Base-by-base conservation (phyloP, 2,329 filamentous ascomycete species). In the Penicillium sp. region DNA sequence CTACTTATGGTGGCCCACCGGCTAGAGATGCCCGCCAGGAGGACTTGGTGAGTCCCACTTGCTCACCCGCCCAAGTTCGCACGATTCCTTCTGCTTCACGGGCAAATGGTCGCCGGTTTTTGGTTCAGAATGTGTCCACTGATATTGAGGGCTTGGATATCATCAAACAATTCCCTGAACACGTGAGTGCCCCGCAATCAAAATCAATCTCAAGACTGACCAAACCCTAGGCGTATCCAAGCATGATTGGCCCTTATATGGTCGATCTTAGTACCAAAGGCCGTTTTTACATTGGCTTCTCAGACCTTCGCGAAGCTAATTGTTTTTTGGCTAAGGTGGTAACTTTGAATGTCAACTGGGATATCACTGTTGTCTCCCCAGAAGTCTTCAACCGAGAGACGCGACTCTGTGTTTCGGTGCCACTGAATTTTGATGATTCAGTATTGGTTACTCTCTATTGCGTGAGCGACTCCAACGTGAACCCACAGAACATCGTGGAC, bases 371-470 rank as follows among this genome's bases (percentile, higher is more conserved):
- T 3, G 9, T 50, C 13, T 15, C 33, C 8, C 8, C 15, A 4
- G 37, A 50, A 5, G 40, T 25, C 0, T 53, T 53, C 18, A 23
- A 45, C n/a, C 25, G 28, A 3, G 39, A 33, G 9, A 49, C 40
- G 2, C 15, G 33, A 8, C 5, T 43, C 4, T 10, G 28, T 3
- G 15, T 15, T 7, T 25, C 43, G 1, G 12, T 40, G 29, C 33
- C 47, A 2, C 29, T 13, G 2, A 38, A 27, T 6, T 45, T 50
- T 29, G 50, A 50, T 18, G 53, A 55, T 15, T 12, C 18, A 6
- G 49, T 55, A 4, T 25, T 50, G 20, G 45, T 42, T 6, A 45
- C 37, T 4, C 27, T 49, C 2, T 55, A 50, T 15, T 46, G 44
- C 29, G 50, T 44, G 9, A 42, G 35, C 1, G 37, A 39, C 3